These are phyloP conservation scores for Colletotrichum sp. DNA, from an alignment of 2,329 filamentous ascomycete species.

Conservation along the genomic window DNA sequence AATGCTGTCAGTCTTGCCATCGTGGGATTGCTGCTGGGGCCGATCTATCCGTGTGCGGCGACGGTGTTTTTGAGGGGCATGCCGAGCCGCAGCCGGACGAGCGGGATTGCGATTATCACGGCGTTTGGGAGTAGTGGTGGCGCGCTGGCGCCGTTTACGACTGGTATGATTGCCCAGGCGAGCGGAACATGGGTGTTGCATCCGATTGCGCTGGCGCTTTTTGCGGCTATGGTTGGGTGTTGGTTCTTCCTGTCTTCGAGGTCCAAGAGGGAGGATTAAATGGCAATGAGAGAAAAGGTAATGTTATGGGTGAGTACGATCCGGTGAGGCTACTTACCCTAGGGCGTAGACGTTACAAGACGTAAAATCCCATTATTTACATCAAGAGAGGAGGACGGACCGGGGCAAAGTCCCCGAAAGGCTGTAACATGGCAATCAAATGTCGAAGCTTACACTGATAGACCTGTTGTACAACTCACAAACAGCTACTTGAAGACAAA, in stretches of 20 bases:
- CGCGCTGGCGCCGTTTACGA: constrained; percentile 69
- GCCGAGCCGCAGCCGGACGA: constrained; percentile 65
- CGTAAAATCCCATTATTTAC: accelerated
- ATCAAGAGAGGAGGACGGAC: accelerated
- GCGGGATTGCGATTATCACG: constrained; percentile 71
- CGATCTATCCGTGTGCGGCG: constrained; percentile 77
- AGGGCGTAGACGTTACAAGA: not conserved
- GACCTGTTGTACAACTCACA: accelerated
- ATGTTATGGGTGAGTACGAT: not conserved
- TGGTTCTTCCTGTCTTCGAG: constrained; percentile 46
- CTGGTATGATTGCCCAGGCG: constrained; percentile 66
- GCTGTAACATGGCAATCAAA: not conserved
- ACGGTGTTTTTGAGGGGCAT: constrained; percentile 67
- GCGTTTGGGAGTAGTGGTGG: constrained; percentile 74
- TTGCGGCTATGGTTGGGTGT: constrained; percentile 67
- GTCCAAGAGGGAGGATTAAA: not conserved
- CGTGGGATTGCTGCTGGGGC: constrained; percentile 79
- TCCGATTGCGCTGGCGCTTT: constrained; percentile 71
- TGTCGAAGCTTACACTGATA: not conserved
- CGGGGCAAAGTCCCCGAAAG: accelerated
- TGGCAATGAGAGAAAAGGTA: not conserved
- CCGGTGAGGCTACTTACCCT: accelerated
- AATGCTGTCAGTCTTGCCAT: constrained; percentile 72
- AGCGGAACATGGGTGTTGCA: constrained; percentile 68
- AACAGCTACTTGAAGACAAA: accelerated